phyloP scores from a whole-genome alignment of 768 basidiomycete species.

The Collybia sordida region DNA sequence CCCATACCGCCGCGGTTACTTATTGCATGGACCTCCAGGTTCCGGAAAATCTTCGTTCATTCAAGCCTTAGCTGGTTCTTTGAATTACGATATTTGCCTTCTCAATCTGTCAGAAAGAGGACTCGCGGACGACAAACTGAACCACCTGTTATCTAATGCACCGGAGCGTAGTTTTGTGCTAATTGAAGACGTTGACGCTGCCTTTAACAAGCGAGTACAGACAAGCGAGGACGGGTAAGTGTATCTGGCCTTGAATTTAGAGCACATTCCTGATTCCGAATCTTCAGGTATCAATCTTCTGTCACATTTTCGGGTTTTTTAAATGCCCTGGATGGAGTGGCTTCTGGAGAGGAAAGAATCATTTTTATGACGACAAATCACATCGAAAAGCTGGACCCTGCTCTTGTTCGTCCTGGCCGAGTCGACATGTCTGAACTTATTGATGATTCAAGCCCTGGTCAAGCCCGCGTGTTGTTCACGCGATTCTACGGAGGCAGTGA shows the following conservation, averaged over 20 bases:
- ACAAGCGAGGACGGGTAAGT: slow-evolving; percentile 89
- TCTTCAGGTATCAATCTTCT: slow-evolving; percentile 81
- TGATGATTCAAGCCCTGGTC: slow-evolving; percentile 82
- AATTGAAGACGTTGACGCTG: slow-evolving; percentile 97
- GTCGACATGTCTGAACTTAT: slow-evolving; percentile 86
- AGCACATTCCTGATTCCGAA: slow-evolving; percentile 3
- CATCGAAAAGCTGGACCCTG: slow-evolving; percentile 83
- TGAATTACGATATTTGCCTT: slow-evolving; percentile 94
- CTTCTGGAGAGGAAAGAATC: slow-evolving; percentile 96
- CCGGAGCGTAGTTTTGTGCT: slow-evolving; percentile 94
- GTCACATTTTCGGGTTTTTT: slow-evolving; percentile 98
- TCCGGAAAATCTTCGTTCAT: slow-evolving; percentile 99
- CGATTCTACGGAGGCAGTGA: slow-evolving; percentile 74
- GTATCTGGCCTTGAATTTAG: background rate
- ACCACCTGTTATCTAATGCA: slow-evolving; percentile 87
- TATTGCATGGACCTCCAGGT: slow-evolving; percentile 94
- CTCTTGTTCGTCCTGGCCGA: slow-evolving; percentile 92
- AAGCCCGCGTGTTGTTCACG: slow-evolving; percentile 76
- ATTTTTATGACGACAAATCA: slow-evolving; percentile 99
- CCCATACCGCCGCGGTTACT: slow-evolving; percentile 94
- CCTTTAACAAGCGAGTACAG: slow-evolving; percentile 91
- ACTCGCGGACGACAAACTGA: slow-evolving; percentile 94
- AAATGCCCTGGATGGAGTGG: slow-evolving; percentile 96
- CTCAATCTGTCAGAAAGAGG: slow-evolving; percentile 96
- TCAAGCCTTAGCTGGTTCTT: slow-evolving; percentile 89